Conservation (phyloP, 1,284 basidiomycete genomes). For the Cryptococcus sp. region DNA sequence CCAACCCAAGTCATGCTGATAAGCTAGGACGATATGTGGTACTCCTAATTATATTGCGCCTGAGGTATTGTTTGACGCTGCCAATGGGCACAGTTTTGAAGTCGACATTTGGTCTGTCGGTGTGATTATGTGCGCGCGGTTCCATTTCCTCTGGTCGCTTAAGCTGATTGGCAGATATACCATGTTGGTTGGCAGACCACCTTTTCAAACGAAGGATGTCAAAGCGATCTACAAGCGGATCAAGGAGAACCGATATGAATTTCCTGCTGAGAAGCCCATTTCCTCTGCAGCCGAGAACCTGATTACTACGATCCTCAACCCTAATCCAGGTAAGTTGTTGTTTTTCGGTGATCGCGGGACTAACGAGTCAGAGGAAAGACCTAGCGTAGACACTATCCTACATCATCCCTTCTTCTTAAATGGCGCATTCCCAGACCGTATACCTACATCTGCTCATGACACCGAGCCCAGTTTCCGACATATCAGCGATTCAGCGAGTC, state of each 20-base stretch:
- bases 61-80: slow-evolving; percentile 92
- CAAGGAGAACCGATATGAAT: slow-evolving; percentile 88
- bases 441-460: slow-evolving; percentile 74
- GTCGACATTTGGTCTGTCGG: slow-evolving; percentile 98
- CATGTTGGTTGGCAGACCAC: slow-evolving; percentile 85
- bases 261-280: slow-evolving; percentile 71
- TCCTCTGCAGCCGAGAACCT: slow-evolving; percentile 71
- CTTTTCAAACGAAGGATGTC: slow-evolving; percentile 97
- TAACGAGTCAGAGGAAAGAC: slow-evolving; percentile 56
- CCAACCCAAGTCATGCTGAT: not conserved
- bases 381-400: slow-evolving; percentile 79
- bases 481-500: slow-evolving; percentile 61
- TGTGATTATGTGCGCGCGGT: slow-evolving; percentile 67
- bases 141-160: not conserved
- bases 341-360: not conserved
- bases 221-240: slow-evolving; percentile 95
- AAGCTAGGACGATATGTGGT: slow-evolving; percentile 78
- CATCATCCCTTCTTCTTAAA: slow-evolving; percentile 78
- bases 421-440: slow-evolving; percentile 73
- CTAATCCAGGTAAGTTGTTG: slow-evolving; percentile 57
- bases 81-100: slow-evolving; percentile 95
- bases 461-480: slow-evolving; percentile 67
- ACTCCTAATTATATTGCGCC: slow-evolving; percentile 99
- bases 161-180: slow-evolving; percentile 60
- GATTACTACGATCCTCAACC: slow-evolving; percentile 79